phyloP scores from a whole-genome alignment of 495 filamentous ascomycete genomes.

The Clavariopsis aquatica region DNA sequence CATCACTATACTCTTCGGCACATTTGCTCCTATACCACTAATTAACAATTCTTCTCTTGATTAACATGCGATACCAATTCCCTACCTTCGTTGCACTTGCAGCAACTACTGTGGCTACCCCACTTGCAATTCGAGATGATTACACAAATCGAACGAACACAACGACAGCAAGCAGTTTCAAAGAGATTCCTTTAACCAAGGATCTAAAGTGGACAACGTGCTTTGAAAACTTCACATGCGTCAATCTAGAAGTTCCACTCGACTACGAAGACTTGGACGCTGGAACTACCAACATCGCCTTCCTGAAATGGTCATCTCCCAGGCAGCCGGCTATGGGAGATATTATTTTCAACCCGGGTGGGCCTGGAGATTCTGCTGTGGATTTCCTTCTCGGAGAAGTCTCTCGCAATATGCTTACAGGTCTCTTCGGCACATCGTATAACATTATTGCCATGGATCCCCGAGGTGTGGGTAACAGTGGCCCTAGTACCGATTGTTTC shows the following conservation, averaged over 20 bases:
- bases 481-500: slow-evolving; percentile 9
- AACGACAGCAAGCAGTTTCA: background rate
- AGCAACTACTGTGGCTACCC: background rate
- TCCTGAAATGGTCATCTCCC: slow-evolving; percentile 41
- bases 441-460: slow-evolving; percentile 38
- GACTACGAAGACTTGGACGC: slow-evolving; percentile 46
- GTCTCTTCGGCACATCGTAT: slow-evolving; percentile 37
- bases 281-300: slow-evolving; percentile 35
- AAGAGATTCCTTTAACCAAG: slow-evolving; percentile 1
- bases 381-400: slow-evolving; percentile 20
- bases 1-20: no score
- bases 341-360: slow-evolving; percentile 49
- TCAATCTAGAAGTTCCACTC: slow-evolving; percentile 45
- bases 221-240: slow-evolving; percentile 43
- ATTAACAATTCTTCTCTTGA: no score
- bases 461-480: slow-evolving; percentile 23
- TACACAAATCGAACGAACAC: background rate
- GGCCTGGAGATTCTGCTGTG: slow-evolving; percentile 52
- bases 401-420: background rate
- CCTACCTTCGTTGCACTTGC: background rate
- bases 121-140: background rate
- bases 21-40: no score
- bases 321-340: slow-evolving; percentile 46
- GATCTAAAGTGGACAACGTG: slow-evolving; percentile 22
- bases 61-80: no score